Evolutionary conservation across 2,329 filamentous ascomycete species (phyloP), one percentile per base, ranked within the genome.

Genomic region (Microcera coccophila): DNA sequence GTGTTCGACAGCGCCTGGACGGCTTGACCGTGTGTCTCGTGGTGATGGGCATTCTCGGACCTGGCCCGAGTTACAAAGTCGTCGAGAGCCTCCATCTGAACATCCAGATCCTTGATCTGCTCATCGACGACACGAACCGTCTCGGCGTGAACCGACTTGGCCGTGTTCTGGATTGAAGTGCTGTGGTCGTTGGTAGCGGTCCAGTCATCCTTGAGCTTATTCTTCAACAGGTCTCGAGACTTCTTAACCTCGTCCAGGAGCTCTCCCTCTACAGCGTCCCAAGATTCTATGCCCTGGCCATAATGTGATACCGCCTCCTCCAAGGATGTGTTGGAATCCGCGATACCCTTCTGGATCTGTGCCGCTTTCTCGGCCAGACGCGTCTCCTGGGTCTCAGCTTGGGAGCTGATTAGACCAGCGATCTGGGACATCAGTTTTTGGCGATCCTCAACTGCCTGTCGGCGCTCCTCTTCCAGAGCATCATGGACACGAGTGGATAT

Each of bases 71-170:
- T 78, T 29, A 97, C 89, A 56, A 96, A 95, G 52, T 91, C 87
- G 58, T 97, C 91, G 7, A 98, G 76, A 1, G 88, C 87, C 43
- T 83, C 80, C 79, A 98, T 90, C 65, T 97, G 89, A n/a, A 75
- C 78, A 47, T 87, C 84, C 60, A 98, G 85, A 53, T 95, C 87
- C 42, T 79, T 77, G 69, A 94, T 87, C 67, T 98, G 93, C 44
- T 86, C 84, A 58, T 91, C 87, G 11, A 97, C 90, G 44, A 94
- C 91, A 5, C 84, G 84, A 21, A 95, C 81, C 0, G 91, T 96
- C 66, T 95, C 87, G 24, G 86, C 85, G 54, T 98, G 90, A 1
- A 97, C 90, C 3, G 87, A 87, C 55, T 87, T 85, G 0, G 91
- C 90, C 0, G 87, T 87, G 7, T 79, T 76, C 54, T 91, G 87